phyloP scores from a whole-genome alignment of 345 rosid genomes.

The Durio zibethinus region DNA sequence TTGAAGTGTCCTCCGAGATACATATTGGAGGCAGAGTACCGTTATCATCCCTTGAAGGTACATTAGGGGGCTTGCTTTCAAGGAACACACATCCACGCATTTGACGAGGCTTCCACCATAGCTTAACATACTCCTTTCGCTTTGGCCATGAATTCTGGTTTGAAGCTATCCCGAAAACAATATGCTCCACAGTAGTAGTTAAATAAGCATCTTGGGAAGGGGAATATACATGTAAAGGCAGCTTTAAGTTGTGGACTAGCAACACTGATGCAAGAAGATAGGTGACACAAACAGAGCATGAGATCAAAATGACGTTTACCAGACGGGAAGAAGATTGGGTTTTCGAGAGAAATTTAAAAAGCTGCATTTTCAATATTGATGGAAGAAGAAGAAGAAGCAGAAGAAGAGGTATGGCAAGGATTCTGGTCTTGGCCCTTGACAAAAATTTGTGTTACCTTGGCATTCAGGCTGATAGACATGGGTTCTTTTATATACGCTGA shows the following conservation, averaged over 20 bases:
- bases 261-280: constrained; percentile 47
- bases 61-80: constrained; percentile 33
- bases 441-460: background rate
- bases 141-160: constrained; percentile 48
- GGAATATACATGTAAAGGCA: constrained; percentile 17
- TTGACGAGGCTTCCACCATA: constrained; percentile 64
- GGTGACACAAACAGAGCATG: constrained; percentile 37
- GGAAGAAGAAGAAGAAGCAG: background rate
- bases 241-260: constrained; percentile 35
- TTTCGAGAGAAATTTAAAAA: constrained; percentile 28
- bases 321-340: constrained; percentile 33
- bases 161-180: constrained; percentile 73
- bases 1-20: constrained; percentile 66
- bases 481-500: background rate
- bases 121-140: constrained; percentile 55
- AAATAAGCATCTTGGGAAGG: constrained; percentile 23
- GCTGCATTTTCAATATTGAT: constrained; percentile 33
- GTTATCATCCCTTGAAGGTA: constrained; percentile 10
- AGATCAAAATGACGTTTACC: constrained; percentile 34
- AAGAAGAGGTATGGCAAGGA: background rate
- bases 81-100: constrained; percentile 81
- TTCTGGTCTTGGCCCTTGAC: background rate
- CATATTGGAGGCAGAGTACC: constrained; percentile 57
- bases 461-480: background rate
- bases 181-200: constrained; percentile 43